These are phyloP conservation scores for Raddia guianensis DNA, from an alignment of 176 grass and related monocot species.

Conservation along the genomic window DNA sequence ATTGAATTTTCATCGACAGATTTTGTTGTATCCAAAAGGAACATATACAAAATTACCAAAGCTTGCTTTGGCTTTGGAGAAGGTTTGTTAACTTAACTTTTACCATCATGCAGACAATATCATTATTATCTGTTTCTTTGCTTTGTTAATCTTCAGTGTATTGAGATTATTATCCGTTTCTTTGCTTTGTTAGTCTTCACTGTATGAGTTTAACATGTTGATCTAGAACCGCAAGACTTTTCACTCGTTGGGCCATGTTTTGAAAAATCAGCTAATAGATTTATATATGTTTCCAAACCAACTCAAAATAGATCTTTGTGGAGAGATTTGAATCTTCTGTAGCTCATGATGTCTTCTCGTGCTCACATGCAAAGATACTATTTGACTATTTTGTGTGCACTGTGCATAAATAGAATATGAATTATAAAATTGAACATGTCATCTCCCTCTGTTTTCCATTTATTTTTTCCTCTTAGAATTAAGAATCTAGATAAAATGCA, in stretches of 20 bases:
- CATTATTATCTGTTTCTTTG: conserved; percentile 1
- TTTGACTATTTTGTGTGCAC: neutral
- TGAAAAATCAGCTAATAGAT: neutral
- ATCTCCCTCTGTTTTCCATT: neutral
- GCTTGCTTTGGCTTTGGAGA: conserved; percentile 86
- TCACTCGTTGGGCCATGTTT: neutral
- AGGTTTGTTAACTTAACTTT: conserved; percentile 65
- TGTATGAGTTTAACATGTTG: conserved; percentile 3
- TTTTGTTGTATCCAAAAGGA: conserved; percentile 88
- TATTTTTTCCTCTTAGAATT: neutral
- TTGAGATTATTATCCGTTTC: neutral
- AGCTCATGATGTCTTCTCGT: neutral
- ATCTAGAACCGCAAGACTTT: neutral
- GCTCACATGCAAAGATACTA: neutral
- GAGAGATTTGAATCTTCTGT: neutral
- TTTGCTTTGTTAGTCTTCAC: conserved; percentile 22
- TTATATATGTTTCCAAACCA: neutral
- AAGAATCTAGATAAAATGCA: neutral
- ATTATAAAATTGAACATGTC: neutral
- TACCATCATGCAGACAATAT: conserved; percentile 11
- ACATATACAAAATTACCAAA: conserved; percentile 82
- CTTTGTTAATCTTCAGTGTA: neutral
- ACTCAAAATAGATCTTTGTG: neutral
- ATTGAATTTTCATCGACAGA: conserved; percentile 57
- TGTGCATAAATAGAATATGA: neutral